Evolutionary conservation across 1,284 basidiomycete species (phyloP), one percentile per base, ranked within the genome.

Genomic region (Pyrrhoderma lamaoense): DNA sequence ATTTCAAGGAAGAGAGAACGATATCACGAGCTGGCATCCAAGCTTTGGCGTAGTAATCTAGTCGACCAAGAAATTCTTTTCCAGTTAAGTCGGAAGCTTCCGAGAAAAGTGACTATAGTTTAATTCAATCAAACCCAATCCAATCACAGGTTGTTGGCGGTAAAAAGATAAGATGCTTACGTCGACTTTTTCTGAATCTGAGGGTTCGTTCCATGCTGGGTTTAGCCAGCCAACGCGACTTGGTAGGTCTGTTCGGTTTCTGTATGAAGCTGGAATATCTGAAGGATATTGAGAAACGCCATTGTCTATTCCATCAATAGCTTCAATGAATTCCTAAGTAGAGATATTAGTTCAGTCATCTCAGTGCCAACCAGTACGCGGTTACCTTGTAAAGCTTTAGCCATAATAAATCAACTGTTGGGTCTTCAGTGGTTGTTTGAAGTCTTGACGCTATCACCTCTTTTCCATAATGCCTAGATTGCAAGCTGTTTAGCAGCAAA

Each of bases 221-320:
- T 97, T 97, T 47, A 96, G 73, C 61, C 76, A 73, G 23, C 77
- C 79, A 23, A 97, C 86, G 53, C 93, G 82, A 57, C 80, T 82
- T 16, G 85, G 86, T 13, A 97, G 70, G 67, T 94, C 89, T 16
- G 93, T 93, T 50, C 80, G 73, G 59, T 71, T 80, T 58, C 76
- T 75, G 70, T 96, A 97, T 53, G 71, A 75, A 14, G 86, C 77
- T 54, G 79, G 70, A 37, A 82, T 63, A 47, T 82, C 77, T 4
- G 64, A 69, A 8, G 75, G 74, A 64, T 87, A 91, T 61, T 90
- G 86, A 8, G 81, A 77, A 59, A 97, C 78, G n/a, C 93, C 93
- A 62, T 97, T 97, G 72, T 99, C 95, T 64, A 94, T 89, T 7
- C 80, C 95, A 68, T 99, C 95, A 59, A 99, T 87, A 13, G 88